Conservation (phyloP, 2,329 filamentous ascomycete species). For the Verticillium isaacii region DNA sequence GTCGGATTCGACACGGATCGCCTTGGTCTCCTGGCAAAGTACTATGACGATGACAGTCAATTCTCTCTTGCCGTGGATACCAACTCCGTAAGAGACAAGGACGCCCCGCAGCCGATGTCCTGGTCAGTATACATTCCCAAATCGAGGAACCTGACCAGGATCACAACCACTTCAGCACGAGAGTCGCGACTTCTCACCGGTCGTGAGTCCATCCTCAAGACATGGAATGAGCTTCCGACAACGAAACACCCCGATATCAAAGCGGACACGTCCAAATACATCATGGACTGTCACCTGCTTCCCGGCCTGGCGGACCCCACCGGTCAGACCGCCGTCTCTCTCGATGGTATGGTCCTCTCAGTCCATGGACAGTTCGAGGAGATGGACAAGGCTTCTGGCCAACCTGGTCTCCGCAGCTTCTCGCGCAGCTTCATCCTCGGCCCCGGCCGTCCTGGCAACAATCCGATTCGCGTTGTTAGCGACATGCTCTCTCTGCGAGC, state of each 20-base stretch:
- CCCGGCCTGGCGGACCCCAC: constrained; percentile 66
- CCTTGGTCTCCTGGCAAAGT: constrained; percentile 52
- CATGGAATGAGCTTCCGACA: constrained; percentile 66
- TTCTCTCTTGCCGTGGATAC: constrained; percentile 75
- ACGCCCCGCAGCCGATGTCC: constrained; percentile 39
- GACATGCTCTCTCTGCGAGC: constrained; percentile 73
- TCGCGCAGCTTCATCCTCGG: constrained; percentile 77
- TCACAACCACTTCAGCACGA: constrained; percentile 55
- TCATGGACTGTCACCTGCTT: constrained; percentile 75
- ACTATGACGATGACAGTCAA: constrained; percentile 71
- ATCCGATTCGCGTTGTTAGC: constrained; percentile 68
- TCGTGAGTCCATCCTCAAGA: constrained; percentile 55
- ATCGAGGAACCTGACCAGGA: constrained; percentile 72
- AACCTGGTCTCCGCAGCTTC: constrained; percentile 68
- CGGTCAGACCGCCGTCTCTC: constrained; percentile 54
- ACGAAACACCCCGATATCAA: constrained; percentile 72
- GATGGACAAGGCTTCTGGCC: constrained; percentile 49
- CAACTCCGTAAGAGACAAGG: constrained; percentile 42
- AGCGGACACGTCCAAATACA: constrained; percentile 65
- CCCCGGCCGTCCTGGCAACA: constrained; percentile 61
- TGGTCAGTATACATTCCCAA: constrained; percentile 74
- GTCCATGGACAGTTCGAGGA: constrained; percentile 87
- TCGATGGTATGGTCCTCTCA: constrained; percentile 68
- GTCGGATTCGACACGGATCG: constrained; percentile 69
- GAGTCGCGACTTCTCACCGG: constrained; percentile 65